Evolutionary conservation across 306 rosid genomes (phyloP).

Genomic region (Quercus ilex): DNA sequence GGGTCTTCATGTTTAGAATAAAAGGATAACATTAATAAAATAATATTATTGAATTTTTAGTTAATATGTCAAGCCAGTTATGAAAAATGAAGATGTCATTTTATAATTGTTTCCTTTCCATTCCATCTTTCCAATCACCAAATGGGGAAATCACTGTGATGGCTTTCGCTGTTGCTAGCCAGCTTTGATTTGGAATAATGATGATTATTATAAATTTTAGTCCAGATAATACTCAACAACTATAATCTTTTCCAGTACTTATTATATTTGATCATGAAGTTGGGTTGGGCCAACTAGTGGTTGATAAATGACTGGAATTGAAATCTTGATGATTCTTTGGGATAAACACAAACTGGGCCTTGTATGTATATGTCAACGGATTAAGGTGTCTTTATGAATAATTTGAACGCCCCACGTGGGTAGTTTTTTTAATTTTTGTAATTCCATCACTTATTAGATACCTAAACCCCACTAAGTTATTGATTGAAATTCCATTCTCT

Average conservation of each 20-base stretch:
- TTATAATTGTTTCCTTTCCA: no score
- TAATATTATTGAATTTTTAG: no score
- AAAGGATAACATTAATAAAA: no score
- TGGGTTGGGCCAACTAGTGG: slow-evolving; percentile 20
- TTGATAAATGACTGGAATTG: slow-evolving; percentile 11
- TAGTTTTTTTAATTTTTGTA: background rate
- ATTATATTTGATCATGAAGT: background rate
- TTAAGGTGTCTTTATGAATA: background rate
- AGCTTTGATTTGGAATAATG: background rate
- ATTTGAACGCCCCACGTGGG: slow-evolving; percentile 22
- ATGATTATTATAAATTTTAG: background rate
- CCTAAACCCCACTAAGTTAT: slow-evolving; percentile 9
- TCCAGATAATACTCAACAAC: background rate
- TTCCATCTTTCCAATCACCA: background rate
- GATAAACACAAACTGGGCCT: slow-evolving; percentile 6
- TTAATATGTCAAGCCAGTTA: no score
- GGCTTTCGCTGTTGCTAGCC: background rate
- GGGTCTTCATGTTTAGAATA: no score
- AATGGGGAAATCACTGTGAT: background rate
- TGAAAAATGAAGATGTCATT: background rate
- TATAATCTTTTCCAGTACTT: background rate
- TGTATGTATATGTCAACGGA: background rate
- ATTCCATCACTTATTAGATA: background rate
- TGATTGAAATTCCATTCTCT: background rate
- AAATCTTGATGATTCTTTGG: background rate